phyloP scores from a whole-genome alignment of 2,329 filamentous ascomycete species.

The Claviceps africana region DNA sequence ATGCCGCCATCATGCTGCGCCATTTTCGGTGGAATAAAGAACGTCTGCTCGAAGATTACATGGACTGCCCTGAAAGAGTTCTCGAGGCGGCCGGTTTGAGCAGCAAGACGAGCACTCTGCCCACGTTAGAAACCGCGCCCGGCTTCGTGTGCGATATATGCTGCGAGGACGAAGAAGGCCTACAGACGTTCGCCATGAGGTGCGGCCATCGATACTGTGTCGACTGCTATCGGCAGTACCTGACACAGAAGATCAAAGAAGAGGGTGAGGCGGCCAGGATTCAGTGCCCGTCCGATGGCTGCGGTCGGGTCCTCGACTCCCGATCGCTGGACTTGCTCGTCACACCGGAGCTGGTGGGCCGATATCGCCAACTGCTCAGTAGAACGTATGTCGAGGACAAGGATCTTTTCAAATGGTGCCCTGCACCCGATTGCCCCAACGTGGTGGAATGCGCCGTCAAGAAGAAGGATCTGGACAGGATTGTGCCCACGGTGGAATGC shows the following conservation, averaged over 20 bases:
- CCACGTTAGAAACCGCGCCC: conserved; percentile 54
- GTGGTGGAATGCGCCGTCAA: conserved; percentile 82
- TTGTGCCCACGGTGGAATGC: conserved; percentile 85
- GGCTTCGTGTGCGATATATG: conserved; percentile 92
- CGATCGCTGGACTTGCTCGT: conserved; percentile 72
- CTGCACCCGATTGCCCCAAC: conserved; percentile 91
- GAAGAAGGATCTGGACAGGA: conserved; percentile 66
- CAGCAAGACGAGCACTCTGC: conserved; percentile 43
- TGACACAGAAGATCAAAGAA: conserved; percentile 83
- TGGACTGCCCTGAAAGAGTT: conserved; percentile 71
- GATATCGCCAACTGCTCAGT: conserved; percentile 77
- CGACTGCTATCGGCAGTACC: conserved; percentile 81
- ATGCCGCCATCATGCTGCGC: conserved; percentile 77
- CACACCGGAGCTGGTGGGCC: conserved; percentile 35
- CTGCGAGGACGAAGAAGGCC: conserved; percentile 67
- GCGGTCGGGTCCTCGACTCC: conserved; percentile 81
- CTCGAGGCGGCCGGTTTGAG: conserved; percentile 75
- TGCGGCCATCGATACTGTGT: conserved; percentile 90
- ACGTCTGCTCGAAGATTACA: conserved; percentile 84
- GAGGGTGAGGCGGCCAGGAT: conserved; percentile 93
- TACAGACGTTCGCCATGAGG: conserved; percentile 84
- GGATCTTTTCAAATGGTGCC: conserved; percentile 92
- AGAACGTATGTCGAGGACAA: conserved; percentile 96
- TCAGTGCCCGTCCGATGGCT: conserved; percentile 78
- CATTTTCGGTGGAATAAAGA: conserved; percentile 95